A percentile compares a stretch with the other conserved stretches of the same genome.
phyloP scores from a whole-genome alignment of 768 basidiomycete genomes.

The Kondoa malvinella region DNA sequence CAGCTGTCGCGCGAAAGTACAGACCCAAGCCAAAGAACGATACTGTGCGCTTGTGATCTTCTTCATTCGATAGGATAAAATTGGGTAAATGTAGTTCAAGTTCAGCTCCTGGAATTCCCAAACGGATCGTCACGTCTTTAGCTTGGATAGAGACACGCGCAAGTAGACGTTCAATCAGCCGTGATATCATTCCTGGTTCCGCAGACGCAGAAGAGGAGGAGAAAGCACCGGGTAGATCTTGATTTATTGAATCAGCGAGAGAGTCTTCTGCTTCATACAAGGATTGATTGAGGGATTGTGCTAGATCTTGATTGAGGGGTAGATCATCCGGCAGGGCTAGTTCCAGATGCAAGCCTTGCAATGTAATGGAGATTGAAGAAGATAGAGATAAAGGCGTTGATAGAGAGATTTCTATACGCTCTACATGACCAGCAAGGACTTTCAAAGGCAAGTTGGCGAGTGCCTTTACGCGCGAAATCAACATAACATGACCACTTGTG shows the following conservation, averaged over 20 bases:
- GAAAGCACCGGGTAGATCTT: constrained; percentile 15
- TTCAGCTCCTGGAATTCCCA: constrained; percentile 43
- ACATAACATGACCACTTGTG: neutral
- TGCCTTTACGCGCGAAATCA: neutral
- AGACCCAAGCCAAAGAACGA: neutral
- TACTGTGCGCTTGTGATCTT: neutral
- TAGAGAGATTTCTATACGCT: neutral
- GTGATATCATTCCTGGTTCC: constrained; percentile 57
- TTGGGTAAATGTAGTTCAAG: constrained; percentile 40
- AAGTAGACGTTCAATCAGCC: constrained; percentile 59
- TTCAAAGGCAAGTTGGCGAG: neutral
- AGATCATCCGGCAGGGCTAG: neutral
- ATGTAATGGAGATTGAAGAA: neutral
- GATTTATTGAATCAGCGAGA: neutral
- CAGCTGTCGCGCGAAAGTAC: neutral
- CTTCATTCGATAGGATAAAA: constrained; percentile 10
- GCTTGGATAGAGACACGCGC: constrained; percentile 64
- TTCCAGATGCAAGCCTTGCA: neutral
- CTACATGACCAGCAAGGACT: neutral
- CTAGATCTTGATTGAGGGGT: neutral
- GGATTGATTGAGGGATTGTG: neutral
- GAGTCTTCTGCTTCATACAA: constrained; percentile 1
- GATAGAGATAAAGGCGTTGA: constrained; percentile 2
- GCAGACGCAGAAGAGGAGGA: constrained; percentile 25
- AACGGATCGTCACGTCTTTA: constrained; percentile 47